phyloP scores from a whole-genome alignment of 441 rosid genomes.

The Euphorbia celastroides region DNA sequence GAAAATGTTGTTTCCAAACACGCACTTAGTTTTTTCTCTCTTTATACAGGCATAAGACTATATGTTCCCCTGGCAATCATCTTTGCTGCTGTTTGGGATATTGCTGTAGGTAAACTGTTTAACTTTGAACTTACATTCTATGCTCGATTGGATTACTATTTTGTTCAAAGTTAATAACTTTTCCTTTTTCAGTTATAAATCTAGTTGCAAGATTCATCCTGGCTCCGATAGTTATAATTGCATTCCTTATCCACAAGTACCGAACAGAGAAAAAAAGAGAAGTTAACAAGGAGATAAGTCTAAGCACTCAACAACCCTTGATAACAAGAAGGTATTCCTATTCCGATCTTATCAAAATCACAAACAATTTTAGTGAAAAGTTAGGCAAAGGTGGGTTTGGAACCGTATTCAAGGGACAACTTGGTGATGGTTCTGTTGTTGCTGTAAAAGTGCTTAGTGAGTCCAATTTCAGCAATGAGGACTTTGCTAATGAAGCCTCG shows the following conservation, averaged over 20 bases:
- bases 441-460: constrained; percentile 36
- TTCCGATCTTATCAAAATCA: constrained; percentile 26
- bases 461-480: constrained; percentile 27
- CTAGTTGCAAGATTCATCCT: constrained; percentile 26
- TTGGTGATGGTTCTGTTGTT: constrained; percentile 26
- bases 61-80: not conserved
- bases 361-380: constrained; percentile 27
- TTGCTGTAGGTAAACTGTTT: constrained; percentile 17
- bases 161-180: not conserved
- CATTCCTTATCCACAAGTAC: constrained; percentile 23
- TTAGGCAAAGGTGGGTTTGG: constrained; percentile 45
- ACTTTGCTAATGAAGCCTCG: constrained; percentile 29
- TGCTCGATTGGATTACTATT: not conserved
- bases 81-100: constrained; percentile 1
- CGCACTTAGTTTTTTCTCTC: too few species aligned
- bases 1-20: too few species aligned
- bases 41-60: constrained; percentile 8
- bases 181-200: constrained; percentile 21
- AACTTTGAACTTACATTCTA: not conserved
- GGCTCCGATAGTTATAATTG: constrained; percentile 24
- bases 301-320: constrained; percentile 7
- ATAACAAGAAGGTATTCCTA: constrained; percentile 26
- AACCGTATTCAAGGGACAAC: constrained; percentile 35
- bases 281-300: constrained; percentile 1
- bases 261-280: constrained; percentile 10